Percentiles rank a stretch among this genome's conserved stretches.
phyloP scores from a whole-genome alignment of 345 rosid species.

The Combretum micranthum region DNA sequence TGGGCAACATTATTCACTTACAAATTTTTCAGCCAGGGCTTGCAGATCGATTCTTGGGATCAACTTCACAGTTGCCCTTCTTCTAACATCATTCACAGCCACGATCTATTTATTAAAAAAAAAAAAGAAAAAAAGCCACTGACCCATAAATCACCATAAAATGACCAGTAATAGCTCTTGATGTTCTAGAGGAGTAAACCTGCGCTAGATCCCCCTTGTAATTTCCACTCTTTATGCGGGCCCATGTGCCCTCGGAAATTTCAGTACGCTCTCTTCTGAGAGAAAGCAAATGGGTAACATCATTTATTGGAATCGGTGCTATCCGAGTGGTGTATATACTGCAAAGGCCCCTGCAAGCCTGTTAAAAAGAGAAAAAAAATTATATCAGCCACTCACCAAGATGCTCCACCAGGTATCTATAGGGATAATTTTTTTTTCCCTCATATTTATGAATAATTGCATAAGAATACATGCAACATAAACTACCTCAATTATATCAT shows the following conservation, averaged over 20 bases:
- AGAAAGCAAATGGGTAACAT: constrained; percentile 54
- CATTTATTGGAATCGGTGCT: constrained; percentile 50
- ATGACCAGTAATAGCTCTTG: constrained; percentile 6
- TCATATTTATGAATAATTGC: too few species aligned
- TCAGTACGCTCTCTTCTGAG: constrained; percentile 42
- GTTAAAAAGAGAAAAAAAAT: constrained; percentile 11
- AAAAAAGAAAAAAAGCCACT: constrained; percentile 15
- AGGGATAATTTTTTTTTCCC: too few species aligned
- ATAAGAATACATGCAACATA: background rate
- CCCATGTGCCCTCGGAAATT: constrained; percentile 69
- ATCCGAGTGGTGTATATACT: constrained; percentile 62
- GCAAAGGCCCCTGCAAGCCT: constrained; percentile 76
- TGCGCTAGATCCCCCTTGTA: constrained; percentile 93
- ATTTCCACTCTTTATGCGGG: constrained; percentile 78
- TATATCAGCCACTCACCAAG: background rate
- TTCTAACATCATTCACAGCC: constrained; percentile 53
- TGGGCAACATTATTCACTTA: constrained; percentile 12
- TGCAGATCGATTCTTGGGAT: constrained; percentile 89
- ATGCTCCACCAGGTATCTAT: too few species aligned
- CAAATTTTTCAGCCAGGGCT: constrained; percentile 76
- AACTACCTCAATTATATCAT: constrained; percentile 67
- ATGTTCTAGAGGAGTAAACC: constrained; percentile 26
- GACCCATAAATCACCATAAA: background rate
- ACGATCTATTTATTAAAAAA: constrained; percentile 93
- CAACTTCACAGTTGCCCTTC: constrained; percentile 72